Conservation (phyloP, 169 alveolate genomes). For the Pseudocohnilembus persalinus region DNA sequence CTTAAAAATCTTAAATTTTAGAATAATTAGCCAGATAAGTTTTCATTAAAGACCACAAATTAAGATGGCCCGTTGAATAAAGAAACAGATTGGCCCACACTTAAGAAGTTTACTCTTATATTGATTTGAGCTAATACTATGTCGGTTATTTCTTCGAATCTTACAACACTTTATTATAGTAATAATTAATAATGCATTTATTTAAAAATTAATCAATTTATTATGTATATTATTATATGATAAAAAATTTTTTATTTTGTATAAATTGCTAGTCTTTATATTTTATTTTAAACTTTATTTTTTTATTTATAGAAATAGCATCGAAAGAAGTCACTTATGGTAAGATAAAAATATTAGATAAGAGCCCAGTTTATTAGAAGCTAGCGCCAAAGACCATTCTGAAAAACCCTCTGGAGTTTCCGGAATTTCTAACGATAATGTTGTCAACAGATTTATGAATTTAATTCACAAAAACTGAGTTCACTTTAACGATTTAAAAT, state of each 20-base stretch:
- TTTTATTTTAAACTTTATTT: no score
- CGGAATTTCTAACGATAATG: not conserved
- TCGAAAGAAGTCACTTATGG: not conserved
- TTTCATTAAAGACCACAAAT: conserved; percentile 17
- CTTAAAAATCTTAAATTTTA: conserved; percentile 16
- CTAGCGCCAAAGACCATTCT: not conserved
- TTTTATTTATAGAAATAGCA: not conserved
- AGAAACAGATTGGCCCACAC: conserved; percentile 25
- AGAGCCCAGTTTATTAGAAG: not conserved
- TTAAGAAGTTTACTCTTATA: not conserved
- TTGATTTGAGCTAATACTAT: not conserved
- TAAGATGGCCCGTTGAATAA: conserved; percentile 22
- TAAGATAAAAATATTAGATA: not conserved
- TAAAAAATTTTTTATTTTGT: no score
- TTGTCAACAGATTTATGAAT: not conserved
- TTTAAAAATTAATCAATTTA: no score
- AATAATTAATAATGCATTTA: no score
- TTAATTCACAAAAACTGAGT: not conserved
- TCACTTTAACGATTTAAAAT: not conserved
- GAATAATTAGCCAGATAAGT: conserved; percentile 9
- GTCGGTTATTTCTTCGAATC: conserved; percentile 17
- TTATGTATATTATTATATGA: no score
- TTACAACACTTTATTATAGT: conserved; percentile 9
- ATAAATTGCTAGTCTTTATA: no score
- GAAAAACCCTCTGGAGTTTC: not conserved